A percentile compares a stretch with the other conserved stretches of the same genome.
These are phyloP conservation scores for Mikania micrantha DNA, from an alignment of 129 eudicot genomes.

Conservation along the genomic window DNA sequence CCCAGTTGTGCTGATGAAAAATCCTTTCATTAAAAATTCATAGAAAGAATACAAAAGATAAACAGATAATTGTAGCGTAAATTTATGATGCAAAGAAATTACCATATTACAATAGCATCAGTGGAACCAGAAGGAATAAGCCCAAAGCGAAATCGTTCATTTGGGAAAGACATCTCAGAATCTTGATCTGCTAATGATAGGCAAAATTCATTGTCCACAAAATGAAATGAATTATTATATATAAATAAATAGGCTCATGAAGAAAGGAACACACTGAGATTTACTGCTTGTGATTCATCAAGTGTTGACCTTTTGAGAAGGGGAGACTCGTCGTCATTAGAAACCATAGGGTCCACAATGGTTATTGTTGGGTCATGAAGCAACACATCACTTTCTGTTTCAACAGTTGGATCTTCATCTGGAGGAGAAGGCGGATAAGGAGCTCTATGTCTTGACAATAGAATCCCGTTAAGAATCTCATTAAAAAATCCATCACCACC, in stretches of 20 bases:
- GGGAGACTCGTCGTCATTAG: slow-evolving; percentile 55
- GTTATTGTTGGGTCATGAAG: slow-evolving; percentile 32
- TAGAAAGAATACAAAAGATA: background rate
- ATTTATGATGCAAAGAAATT: slow-evolving; percentile 24
- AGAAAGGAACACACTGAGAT: slow-evolving; percentile 40
- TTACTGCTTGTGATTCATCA: slow-evolving; percentile 30
- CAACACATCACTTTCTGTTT: slow-evolving; percentile 28
- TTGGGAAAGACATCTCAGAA: slow-evolving; percentile 58
- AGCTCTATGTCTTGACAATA: slow-evolving; percentile 81
- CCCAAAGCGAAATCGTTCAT: slow-evolving; percentile 73
- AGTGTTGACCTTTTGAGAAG: slow-evolving; percentile 45
- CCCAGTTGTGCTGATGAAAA: slow-evolving; percentile 75
- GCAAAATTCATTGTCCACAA: slow-evolving; percentile 14
- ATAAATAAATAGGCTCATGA: background rate
- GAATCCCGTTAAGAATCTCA: slow-evolving; percentile 84
- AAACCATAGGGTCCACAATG: slow-evolving; percentile 31
- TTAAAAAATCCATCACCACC: slow-evolving; percentile 99
- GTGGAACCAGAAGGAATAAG: slow-evolving; percentile 97
- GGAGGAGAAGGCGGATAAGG: slow-evolving; percentile 75
- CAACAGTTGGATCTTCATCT: slow-evolving; percentile 39
- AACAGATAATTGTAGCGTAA: background rate
- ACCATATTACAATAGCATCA: slow-evolving; percentile 96
- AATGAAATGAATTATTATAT: background rate
- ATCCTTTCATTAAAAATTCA: slow-evolving; percentile 10
- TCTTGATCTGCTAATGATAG: slow-evolving; percentile 43